These are phyloP conservation scores for Ceratobasidium theobromae DNA, from an alignment of 1,284 basidiomycete species.

Conservation along the genomic window DNA sequence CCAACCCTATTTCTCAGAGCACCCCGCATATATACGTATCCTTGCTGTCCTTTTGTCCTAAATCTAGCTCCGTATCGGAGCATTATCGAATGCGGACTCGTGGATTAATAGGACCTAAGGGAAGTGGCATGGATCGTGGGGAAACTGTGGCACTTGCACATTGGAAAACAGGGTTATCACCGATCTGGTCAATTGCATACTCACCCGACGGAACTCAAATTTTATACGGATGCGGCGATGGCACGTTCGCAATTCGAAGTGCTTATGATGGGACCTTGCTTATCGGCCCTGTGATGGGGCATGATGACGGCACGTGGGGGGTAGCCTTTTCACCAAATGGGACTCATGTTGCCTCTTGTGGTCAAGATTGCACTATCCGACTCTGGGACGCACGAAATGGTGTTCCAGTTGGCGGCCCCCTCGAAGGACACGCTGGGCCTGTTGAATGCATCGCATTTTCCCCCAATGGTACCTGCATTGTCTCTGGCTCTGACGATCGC, in stretches of 20 bases:
- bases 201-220: slow-evolving; percentile 6
- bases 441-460: slow-evolving; percentile 19
- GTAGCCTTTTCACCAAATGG: no score
- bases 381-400: no score
- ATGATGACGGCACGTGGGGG: no score
- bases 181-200: neutral
- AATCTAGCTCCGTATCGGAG: neutral
- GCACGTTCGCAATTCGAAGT: neutral
- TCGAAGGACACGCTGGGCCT: neutral
- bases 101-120: no score
- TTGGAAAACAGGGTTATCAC: neutral
- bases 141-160: no score
- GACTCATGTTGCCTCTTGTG: no score
- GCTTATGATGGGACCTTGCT: no score
- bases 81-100: no score
- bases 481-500: no score
- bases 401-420: neutral
- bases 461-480: slow-evolving; percentile 1
- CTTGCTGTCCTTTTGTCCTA: neutral
- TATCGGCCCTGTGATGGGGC: no score
- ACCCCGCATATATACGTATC: slow-evolving; percentile 7
- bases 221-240: neutral
- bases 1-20: neutral
- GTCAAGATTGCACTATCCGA: no score
- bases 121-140: no score